phyloP scores from a whole-genome alignment of 1,284 basidiomycete genomes.

The Cryptococcus hybrid region DNA sequence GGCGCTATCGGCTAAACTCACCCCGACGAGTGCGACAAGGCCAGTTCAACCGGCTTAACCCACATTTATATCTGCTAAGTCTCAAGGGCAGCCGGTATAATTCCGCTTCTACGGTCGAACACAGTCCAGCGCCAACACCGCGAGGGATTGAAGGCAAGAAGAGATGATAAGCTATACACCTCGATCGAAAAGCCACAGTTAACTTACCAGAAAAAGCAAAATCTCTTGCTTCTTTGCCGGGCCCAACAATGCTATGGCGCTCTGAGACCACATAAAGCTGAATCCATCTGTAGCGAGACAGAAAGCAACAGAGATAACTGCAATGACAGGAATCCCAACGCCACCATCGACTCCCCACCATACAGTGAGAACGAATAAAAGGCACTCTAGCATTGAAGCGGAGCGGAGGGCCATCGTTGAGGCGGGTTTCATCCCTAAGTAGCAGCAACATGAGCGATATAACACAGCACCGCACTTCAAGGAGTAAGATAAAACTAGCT shows the following conservation, averaged over 20 bases:
- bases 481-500: background rate
- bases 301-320: conserved; percentile 20
- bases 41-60: conserved; percentile 24
- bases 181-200: background rate
- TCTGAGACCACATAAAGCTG: conserved; percentile 25
- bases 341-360: conserved; percentile 20
- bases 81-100: conserved; percentile 12
- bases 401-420: conserved; percentile 21
- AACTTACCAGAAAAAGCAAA: background rate
- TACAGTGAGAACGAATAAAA: conserved; percentile 13
- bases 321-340: conserved; percentile 15
- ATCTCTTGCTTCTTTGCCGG: conserved; percentile 20
- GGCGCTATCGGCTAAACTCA: conserved; percentile 19
- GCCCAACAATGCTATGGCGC: conserved; percentile 20
- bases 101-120: conserved; percentile 18
- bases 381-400: conserved; percentile 1
- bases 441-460: background rate
- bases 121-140: conserved; percentile 19
- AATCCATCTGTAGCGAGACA: conserved; percentile 22
- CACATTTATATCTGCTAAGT: conserved; percentile 4
- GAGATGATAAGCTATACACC: background rate
- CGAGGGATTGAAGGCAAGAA: background rate
- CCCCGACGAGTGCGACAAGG: conserved; percentile 20
- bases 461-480: background rate
- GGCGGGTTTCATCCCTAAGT: conserved; percentile 15